phyloP scores from a whole-genome alignment of 257 asterid species.

The Leonotis leonurus region DNA sequence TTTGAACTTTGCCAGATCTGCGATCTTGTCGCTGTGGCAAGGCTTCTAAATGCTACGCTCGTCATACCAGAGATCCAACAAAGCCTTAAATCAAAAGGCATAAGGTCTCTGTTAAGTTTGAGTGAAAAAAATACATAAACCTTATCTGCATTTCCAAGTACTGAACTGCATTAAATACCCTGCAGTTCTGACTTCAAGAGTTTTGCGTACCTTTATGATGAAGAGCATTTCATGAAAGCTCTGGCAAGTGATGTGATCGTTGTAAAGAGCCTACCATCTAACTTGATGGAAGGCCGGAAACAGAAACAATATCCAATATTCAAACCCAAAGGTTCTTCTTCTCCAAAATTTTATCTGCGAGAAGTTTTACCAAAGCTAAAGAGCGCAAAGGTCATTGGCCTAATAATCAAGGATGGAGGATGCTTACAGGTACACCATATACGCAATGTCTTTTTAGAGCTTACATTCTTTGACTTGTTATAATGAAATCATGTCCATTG shows the following conservation, averaged over 20 bases:
- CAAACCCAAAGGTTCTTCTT: constrained; percentile 54
- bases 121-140: constrained; percentile 3
- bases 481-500: too few species aligned
- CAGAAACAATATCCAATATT: constrained; percentile 54
- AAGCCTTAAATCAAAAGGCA: constrained; percentile 74
- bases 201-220: constrained; percentile 76
- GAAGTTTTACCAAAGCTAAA: constrained; percentile 66
- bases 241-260: constrained; percentile 78
- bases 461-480: constrained; percentile 7
- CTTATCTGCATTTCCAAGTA: constrained; percentile 2
- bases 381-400: constrained; percentile 67
- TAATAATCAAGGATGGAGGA: constrained; percentile 76
- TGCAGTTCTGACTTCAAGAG: constrained; percentile 90
- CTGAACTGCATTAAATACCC: constrained; percentile 19
- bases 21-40: constrained; percentile 75
- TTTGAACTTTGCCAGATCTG: constrained; percentile 57
- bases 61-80: constrained; percentile 87
- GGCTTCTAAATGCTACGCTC: constrained; percentile 92
- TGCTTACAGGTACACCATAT: constrained; percentile 68
- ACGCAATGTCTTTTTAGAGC: neutral
- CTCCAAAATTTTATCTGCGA: constrained; percentile 59
- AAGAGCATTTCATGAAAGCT: constrained; percentile 62
- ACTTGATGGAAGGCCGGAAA: constrained; percentile 62
- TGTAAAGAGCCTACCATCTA: constrained; percentile 62
- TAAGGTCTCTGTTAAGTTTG: constrained; percentile 56